phyloP scores from a whole-genome alignment of 495 filamentous ascomycete genomes.

The Neurospora terricola region DNA sequence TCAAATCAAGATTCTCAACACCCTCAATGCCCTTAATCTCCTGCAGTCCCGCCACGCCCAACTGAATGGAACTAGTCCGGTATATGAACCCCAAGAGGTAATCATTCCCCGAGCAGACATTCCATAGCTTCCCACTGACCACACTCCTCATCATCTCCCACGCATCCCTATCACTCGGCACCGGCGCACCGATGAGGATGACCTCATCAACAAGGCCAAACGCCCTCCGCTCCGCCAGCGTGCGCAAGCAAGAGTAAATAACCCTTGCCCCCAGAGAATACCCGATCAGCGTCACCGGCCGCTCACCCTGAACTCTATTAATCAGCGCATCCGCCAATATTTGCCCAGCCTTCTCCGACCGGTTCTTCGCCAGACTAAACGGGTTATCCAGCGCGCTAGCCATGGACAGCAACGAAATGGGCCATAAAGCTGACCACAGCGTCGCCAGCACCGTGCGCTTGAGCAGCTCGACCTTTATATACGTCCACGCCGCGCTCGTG shows the following conservation, averaged over 20 bases:
- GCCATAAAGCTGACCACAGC: constrained; percentile 66
- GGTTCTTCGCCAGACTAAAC: constrained; percentile 63
- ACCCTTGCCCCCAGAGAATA: constrained; percentile 79
- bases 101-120: constrained; percentile 70
- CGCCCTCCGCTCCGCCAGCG: constrained; percentile 55
- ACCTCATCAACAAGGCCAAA: constrained; percentile 76
- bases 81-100: constrained; percentile 70
- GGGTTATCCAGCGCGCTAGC: constrained; percentile 72
- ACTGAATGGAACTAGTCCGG: constrained; percentile 63
- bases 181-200: constrained; percentile 72
- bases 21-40: constrained; percentile 50
- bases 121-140: constrained; percentile 63
- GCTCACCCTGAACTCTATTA: constrained; percentile 74
- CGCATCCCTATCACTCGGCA: constrained; percentile 51
- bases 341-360: constrained; percentile 73
- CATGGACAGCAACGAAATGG: constrained; percentile 56
- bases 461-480: constrained; percentile 62
- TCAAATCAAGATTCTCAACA: constrained; percentile 70
- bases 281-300: constrained; percentile 74
- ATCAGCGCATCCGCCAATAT: constrained; percentile 79
- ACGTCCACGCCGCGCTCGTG: constrained; percentile 59
- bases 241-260: constrained; percentile 65
- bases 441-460: constrained; percentile 65
- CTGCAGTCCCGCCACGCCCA: constrained; percentile 68
- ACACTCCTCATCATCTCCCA: constrained; percentile 65